Conservation (phyloP, 1,139 yeast genomes). For the Zygoascus sp. region DNA sequence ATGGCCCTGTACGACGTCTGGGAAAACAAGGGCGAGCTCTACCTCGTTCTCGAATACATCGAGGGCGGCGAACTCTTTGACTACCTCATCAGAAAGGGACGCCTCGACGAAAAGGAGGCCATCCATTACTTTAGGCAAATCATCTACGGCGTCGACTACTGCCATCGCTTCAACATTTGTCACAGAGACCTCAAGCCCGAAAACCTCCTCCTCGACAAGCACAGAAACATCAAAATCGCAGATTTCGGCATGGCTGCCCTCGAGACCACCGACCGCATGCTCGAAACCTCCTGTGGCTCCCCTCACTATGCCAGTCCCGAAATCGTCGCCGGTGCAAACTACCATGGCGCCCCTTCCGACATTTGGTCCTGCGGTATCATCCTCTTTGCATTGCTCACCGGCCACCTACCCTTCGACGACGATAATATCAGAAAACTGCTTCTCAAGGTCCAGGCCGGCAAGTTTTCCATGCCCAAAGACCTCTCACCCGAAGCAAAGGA, state of each 20-base stretch:
- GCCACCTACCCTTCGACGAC: constrained; percentile 95
- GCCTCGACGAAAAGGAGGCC: constrained; percentile 85
- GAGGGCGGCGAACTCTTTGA: constrained; percentile 98
- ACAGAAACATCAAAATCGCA: constrained; percentile 89
- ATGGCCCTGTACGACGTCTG: constrained; percentile 97
- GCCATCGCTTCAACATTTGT: constrained; percentile 85
- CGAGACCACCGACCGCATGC: constrained; percentile 74
- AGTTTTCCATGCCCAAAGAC: constrained; percentile 75
- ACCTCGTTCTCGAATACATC: constrained; percentile 87
- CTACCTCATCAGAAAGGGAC: constrained; percentile 81
- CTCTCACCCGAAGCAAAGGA: constrained; percentile 82
- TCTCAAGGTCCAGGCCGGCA: constrained; percentile 86
- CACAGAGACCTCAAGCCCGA: constrained; percentile 97
- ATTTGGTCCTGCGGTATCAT: constrained; percentile 99
- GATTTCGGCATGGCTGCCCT: constrained; percentile 99
- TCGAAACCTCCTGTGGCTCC: constrained; percentile 96
- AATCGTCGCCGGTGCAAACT: constrained; percentile 87
- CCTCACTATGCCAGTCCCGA: constrained; percentile 99
- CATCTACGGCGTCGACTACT: constrained; percentile 84
- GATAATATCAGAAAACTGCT: constrained; percentile 84
- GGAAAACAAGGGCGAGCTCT: constrained; percentile 90
- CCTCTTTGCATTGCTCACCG: constrained; percentile 85
- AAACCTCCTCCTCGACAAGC: constrained; percentile 78
- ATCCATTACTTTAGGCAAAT: constrained; percentile 87
- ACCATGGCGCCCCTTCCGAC: constrained; percentile 96